Evolutionary conservation across 495 filamentous ascomycete species (phyloP).

Genomic region (Daldinia childiae): DNA sequence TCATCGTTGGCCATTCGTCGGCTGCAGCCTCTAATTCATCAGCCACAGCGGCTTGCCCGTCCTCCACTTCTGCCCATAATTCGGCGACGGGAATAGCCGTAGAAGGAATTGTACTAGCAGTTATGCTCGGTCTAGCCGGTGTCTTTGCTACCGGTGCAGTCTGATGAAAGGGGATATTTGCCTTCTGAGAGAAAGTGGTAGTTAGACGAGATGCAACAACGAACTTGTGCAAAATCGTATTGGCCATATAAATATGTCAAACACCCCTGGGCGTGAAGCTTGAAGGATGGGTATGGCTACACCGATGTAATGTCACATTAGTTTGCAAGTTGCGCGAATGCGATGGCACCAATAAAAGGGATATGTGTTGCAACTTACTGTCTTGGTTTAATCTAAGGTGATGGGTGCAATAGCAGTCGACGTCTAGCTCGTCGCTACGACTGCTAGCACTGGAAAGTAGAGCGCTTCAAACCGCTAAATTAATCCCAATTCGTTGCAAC

Average conservation of each 20-base stretch:
- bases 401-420: neutral
- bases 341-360: conserved; percentile 13
- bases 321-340: conserved; percentile 16
- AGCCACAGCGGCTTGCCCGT: neutral
- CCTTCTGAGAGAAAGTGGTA: neutral
- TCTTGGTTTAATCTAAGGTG: conserved; percentile 3
- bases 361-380: conserved; percentile 29
- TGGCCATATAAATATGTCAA: conserved; percentile 21
- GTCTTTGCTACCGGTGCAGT: conserved; percentile 55
- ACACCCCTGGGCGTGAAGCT: conserved; percentile 12
- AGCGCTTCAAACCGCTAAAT: conserved; percentile 25
- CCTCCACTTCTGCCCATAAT: conserved; percentile 7
- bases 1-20: conserved; percentile 29
- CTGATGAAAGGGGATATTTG: neutral
- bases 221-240: conserved; percentile 5
- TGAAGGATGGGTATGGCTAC: conserved; percentile 16
- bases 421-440: neutral
- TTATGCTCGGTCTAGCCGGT: conserved; percentile 64
- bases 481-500: conserved; percentile 26
- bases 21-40: neutral
- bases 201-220: conserved; percentile 11
- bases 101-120: conserved; percentile 52
- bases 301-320: conserved; percentile 36
- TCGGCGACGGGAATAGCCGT: conserved; percentile 12
- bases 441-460: neutral